Base-by-base conservation (phyloP, 23 red algal species). In the Gracilaria domingensis region DNA sequence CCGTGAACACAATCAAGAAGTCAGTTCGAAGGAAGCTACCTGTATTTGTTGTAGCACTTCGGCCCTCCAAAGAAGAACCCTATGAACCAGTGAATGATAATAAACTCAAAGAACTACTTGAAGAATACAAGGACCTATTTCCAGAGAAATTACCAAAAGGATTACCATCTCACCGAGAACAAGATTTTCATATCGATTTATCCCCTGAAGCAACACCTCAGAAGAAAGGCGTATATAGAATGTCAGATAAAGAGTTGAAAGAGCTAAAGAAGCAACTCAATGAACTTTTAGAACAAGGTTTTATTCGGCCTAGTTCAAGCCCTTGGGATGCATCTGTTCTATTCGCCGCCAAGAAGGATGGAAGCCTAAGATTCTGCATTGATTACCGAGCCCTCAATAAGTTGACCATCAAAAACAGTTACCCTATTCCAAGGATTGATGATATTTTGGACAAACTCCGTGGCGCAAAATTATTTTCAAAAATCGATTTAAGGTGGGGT, bases 301-400 rank as follows among this genome's bases (percentile, higher is more conserved):
- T 87, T 9, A 87, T 87, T 0, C 58, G 65, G 3, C 83, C 83
- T 16, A 87, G 60, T 30, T n/a, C 35, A 71, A 87, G 83, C 33
- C 51, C 65, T 0, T 74, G 45, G 83, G 83, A 66, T 26, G 67
- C 47, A 8, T 49, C 67, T 12, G 65, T 75, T 26, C 66, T 87
- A 14, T 87, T 87, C 40, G 65, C 66, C 11, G 50, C 83, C 23
- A 87, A 87, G 18, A 83, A 83, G 18, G 80, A 83, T 44, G 61
- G 54, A 33, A 29, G 8, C 8, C 21, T 66, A 4, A 12, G 55
- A 17, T 32, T 83, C 12, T 83, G 80, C 34, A 56, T 83, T 7
- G 80, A 83, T 64, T 66, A 83, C 53, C 32, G 8, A 44, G 80
- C 53, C 16, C n/a, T 62, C 1, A 83, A 47, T 7, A 60, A 47